Conservation (phyloP, 2,329 filamentous ascomycete species). For the Colletotrichum cereale region DNA sequence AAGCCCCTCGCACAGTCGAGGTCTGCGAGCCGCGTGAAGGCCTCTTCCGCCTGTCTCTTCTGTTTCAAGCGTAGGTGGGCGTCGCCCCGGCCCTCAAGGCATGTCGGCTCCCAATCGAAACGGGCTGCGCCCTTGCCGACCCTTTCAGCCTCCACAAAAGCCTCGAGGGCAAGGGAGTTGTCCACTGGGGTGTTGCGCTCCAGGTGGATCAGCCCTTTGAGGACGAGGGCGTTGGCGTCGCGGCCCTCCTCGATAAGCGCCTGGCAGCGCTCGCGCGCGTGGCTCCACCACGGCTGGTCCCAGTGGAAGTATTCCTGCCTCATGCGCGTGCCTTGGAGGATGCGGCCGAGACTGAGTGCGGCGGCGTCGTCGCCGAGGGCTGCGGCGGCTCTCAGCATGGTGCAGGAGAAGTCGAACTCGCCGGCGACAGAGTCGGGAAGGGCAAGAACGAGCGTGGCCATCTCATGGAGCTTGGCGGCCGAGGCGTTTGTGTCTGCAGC, state of each 20-base stretch:
- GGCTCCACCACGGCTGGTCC: constrained; percentile 35
- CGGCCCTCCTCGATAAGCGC: constrained; percentile 46
- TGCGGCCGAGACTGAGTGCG: constrained; percentile 43
- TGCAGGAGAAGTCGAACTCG: neutral
- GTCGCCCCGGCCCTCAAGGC: constrained; percentile 13
- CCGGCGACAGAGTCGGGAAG: neutral
- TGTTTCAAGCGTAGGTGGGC: neutral
- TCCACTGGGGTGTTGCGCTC: neutral
- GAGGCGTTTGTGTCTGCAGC: constrained; percentile 13
- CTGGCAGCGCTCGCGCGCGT: constrained; percentile 47
- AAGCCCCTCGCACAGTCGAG: neutral
- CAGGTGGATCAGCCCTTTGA: constrained; percentile 44
- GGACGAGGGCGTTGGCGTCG: constrained; percentile 52
- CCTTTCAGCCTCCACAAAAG: constrained; percentile 20
- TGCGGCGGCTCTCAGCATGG: constrained; percentile 50
- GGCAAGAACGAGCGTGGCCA: neutral
- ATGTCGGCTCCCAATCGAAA: constrained; percentile 38
- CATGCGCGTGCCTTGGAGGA: neutral
- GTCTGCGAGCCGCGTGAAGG: neutral
- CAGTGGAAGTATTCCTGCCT: constrained; percentile 41
- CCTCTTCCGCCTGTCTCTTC: constrained; percentile 1
- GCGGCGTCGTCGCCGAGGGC: constrained; percentile 47
- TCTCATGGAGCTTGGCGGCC: constrained; percentile 16
- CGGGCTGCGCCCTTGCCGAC: constrained; percentile 3
- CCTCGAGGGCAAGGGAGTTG: constrained; percentile 18